Base-by-base conservation (phyloP, 441 rosid species). In the Lepidium campestre region DNA sequence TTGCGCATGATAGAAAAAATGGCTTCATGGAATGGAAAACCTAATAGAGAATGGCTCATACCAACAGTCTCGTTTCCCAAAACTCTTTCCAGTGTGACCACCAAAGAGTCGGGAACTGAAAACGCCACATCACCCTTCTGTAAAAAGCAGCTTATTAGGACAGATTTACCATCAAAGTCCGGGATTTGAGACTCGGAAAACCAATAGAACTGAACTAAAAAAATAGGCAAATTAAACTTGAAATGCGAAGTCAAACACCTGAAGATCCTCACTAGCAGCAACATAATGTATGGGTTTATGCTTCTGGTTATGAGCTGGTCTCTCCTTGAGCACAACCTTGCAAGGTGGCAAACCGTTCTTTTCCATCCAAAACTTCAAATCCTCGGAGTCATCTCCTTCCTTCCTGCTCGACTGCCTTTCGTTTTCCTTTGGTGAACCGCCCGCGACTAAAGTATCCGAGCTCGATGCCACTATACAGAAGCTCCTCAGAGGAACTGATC, bases 1-100 rank as follows among this genome's bases (percentile, higher is more conserved):
- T 37, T 41, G 27, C 7, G n/a, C 3, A 54, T 45, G 29, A 47
- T n/a, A 23, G 45, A 25, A 50, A 50, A 15, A 37, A 10, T 10
- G 22, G 15, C 35, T 47, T 47, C 17, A 0, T 53, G n/a, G 29
- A 34, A 54, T 31, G 37, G 27, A 35, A 20, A 62, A 45, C 13
- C 19, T 23, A 19, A 9, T 19, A 59, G 27, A 53, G 36, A 46
- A 45, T 56, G 78, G 73, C 70, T 72, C 77, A 77, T 88, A 93
- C 98, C 98, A 58, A 93, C 72, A 64, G 86, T 85, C 84, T 93
- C 96, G 65, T 93, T 93, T 50, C 97, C 98, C 74, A 93, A 59
- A 5, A 93, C 98, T 83, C 98, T 86, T 78, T 90, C 97, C 4
- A 93, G 89, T 22, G 98, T 90, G 71, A 90, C 98, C 45, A 93